A percentile compares a stretch with the other conserved stretches of the same genome.
Evolutionary conservation across 1,139 yeast genomes (phyloP).

Genomic region (Saccharomyces hybrid): DNA sequence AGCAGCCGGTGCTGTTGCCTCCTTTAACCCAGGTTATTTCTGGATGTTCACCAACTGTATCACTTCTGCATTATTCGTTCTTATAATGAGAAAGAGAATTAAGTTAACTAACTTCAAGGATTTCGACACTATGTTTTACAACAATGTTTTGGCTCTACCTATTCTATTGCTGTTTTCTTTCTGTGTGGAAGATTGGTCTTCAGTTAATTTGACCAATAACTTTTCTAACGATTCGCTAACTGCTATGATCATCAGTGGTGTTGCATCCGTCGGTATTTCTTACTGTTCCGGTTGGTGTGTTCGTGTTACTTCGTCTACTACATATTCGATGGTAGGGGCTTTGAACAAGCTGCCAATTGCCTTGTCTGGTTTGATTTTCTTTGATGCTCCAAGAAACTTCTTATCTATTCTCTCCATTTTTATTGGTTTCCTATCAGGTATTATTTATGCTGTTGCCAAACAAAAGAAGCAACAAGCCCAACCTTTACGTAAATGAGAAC

Average conservation of each 20-base stretch:
- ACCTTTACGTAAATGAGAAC: constrained; percentile 7
- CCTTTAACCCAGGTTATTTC: constrained; percentile 73
- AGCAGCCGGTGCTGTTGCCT: constrained; percentile 25
- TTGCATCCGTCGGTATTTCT: constrained; percentile 91
- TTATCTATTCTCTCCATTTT: constrained; percentile 85
- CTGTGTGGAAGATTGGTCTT: constrained; percentile 85
- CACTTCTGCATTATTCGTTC: constrained; percentile 87
- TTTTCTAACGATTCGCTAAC: constrained; percentile 68
- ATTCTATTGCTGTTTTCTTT: constrained; percentile 70
- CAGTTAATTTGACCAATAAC: constrained; percentile 63
- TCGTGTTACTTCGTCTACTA: constrained; percentile 95
- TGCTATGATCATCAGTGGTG: constrained; percentile 89
- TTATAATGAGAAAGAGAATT: constrained; percentile 94
- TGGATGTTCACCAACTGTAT: constrained; percentile 97
- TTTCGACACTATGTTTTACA: constrained; percentile 97
- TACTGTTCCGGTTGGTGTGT: constrained; percentile 99
- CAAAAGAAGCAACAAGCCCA: constrained; percentile 49
- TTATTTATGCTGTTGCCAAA: constrained; percentile 90
- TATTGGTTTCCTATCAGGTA: constrained; percentile 89
- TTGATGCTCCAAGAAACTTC: constrained; percentile 91
- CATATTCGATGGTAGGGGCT: constrained; percentile 99
- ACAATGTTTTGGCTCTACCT: constrained; percentile 88
- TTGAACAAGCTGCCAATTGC: constrained; percentile 97
- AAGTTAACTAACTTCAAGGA: constrained; percentile 95
- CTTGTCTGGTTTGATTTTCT: constrained; percentile 84